A percentile compares a stretch with the other conserved stretches of the same genome.
These are phyloP conservation scores for Nemania sp. DNA, from an alignment of 2,329 filamentous ascomycete species.

Conservation along the genomic window DNA sequence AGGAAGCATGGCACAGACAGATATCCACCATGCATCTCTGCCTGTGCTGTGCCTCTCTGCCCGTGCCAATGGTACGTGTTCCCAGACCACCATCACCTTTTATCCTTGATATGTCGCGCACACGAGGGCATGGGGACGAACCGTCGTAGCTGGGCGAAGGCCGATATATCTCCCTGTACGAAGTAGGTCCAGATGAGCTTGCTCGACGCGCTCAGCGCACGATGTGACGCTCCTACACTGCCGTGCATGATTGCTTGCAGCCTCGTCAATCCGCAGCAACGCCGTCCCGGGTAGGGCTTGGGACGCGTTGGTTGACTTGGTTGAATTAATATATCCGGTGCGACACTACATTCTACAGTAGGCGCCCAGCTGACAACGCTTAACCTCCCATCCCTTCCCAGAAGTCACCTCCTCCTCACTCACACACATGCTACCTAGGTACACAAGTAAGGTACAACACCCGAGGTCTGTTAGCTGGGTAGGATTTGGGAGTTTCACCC, in stretches of 20 bases:
- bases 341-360: slow-evolving; percentile 20
- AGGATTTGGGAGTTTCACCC: slow-evolving; percentile 20
- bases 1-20: slow-evolving; percentile 24
- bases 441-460: neutral
- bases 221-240: slow-evolving; percentile 29
- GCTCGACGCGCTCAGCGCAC: slow-evolving; percentile 33
- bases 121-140: slow-evolving; percentile 13
- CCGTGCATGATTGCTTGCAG: slow-evolving; percentile 37
- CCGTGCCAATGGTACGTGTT: slow-evolving; percentile 36
- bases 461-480: slow-evolving; percentile 3
- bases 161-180: slow-evolving; percentile 15
- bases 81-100: slow-evolving; percentile 25
- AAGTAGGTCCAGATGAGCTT: slow-evolving; percentile 25
- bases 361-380: slow-evolving; percentile 15
- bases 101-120: neutral
- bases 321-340: slow-evolving; percentile 23
- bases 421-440: neutral
- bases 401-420: neutral
- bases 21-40: neutral
- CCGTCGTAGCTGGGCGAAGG: slow-evolving; percentile 14
- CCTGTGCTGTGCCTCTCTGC: neutral
- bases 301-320: slow-evolving; percentile 8
- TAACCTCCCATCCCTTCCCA: slow-evolving; percentile 1
- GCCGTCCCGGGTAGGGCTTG: slow-evolving; percentile 28
- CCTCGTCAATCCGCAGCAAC: slow-evolving; percentile 24